Percentiles rank a stretch among this genome's conserved stretches.
Evolutionary conservation across 1,139 yeast genomes (phyloP).

Genomic region (Debaryomyces coudertii): DNA sequence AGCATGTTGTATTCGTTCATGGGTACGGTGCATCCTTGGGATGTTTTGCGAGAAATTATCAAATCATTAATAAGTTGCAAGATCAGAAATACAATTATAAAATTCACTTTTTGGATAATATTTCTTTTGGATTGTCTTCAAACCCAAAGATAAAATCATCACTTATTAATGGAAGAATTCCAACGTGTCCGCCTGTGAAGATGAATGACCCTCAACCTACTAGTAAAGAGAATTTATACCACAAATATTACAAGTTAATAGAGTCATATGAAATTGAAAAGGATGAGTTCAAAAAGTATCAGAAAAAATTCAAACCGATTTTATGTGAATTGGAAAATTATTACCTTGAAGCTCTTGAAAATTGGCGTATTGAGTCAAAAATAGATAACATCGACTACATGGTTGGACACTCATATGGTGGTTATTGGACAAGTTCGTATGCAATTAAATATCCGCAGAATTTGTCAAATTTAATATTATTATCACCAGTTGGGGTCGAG

Average conservation of each 20-base stretch:
- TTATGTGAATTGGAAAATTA: conserved; percentile 44
- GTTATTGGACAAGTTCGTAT: conserved; percentile 50
- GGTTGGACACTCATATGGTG: conserved; percentile 52
- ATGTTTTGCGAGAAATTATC: conserved; percentile 79
- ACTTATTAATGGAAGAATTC: conserved; percentile 25
- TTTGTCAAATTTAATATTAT: conserved; percentile 67
- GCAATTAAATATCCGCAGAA: conserved; percentile 52
- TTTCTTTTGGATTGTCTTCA: conserved; percentile 83
- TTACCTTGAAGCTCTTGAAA: conserved; percentile 41
- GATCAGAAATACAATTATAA: conserved; percentile 47
- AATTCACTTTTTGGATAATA: conserved; percentile 77
- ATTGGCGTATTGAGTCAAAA: conserved; percentile 37
- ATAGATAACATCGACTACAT: conserved; percentile 43
- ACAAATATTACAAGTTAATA: conserved; percentile 47
- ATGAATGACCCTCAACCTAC: conserved; percentile 35
- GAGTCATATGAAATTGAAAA: conserved; percentile 37
- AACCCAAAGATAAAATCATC: conserved; percentile 50
- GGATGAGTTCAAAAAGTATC: conserved; percentile 31
- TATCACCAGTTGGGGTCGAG: conserved; percentile 92
- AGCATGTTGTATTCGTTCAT: conserved; percentile 71
- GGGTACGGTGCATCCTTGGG: conserved; percentile 93
- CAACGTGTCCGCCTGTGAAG: conserved; percentile 32
- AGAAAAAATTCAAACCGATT: conserved; percentile 44
- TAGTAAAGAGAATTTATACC: conserved; percentile 34
- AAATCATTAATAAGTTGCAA: conserved; percentile 42